These are phyloP conservation scores for Metschnikowia arizonensis DNA, from an alignment of 805 yeast genomes.

Conservation along the genomic window DNA sequence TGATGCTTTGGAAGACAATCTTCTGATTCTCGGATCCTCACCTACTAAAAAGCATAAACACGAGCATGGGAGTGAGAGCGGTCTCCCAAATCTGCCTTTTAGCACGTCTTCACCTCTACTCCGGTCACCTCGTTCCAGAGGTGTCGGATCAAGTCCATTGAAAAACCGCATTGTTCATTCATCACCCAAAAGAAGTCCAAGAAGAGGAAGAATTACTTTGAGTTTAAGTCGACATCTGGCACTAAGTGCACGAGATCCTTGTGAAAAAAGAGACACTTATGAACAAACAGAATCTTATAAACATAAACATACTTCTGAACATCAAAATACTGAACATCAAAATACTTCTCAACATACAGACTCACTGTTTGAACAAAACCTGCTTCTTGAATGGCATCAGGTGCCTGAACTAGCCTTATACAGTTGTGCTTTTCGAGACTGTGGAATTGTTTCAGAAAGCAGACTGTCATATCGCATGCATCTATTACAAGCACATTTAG, in stretches of 20 bases:
- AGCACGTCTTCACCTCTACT: neutral
- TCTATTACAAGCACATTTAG: conserved; percentile 10
- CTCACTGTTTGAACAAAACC: conserved; percentile 10
- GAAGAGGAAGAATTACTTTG: neutral
- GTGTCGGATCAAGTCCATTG: conserved; percentile 2
- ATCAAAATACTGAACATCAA: neutral
- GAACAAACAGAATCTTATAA: neutral
- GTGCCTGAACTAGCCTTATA: conserved; percentile 3
- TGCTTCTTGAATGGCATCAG: conserved; percentile 8
- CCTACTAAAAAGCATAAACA: conserved; percentile 23
- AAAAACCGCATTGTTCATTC: neutral
- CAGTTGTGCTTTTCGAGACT: conserved; percentile 15
- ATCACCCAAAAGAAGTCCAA: neutral
- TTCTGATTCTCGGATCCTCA: conserved; percentile 27
- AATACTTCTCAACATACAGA: neutral
- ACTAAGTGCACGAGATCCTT: neutral
- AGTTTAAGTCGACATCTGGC: neutral
- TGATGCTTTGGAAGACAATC: conserved; percentile 19
- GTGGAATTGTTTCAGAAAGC: conserved; percentile 8
- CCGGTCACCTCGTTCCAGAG: neutral
- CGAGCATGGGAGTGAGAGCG: neutral
- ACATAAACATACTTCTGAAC: too few species aligned
- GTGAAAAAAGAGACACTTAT: neutral
- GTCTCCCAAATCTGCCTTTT: neutral
- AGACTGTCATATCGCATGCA: conserved; percentile 13